A percentile compares a stretch with the other conserved stretches of the same genome.
phyloP scores from a whole-genome alignment of 805 yeast species.

The Vanderwaltozyma yarrowii region DNA sequence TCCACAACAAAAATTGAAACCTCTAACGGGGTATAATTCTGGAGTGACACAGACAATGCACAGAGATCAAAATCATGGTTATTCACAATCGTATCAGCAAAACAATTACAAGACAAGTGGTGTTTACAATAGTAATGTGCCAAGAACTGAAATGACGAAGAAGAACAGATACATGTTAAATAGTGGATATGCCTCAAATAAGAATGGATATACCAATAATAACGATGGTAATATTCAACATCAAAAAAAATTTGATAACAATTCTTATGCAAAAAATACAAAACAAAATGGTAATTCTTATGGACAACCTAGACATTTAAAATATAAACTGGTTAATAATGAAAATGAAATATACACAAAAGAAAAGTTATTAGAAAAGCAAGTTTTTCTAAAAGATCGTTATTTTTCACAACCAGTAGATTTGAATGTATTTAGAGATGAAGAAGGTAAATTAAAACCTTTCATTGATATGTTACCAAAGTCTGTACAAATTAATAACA shows the following conservation, averaged over 20 bases:
- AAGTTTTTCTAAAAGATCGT: neutral
- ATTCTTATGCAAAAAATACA: too few species aligned
- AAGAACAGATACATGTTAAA: neutral
- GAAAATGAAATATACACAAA: conserved; percentile 8
- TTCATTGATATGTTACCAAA: conserved; percentile 9
- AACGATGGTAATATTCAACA: neutral
- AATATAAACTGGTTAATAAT: neutral
- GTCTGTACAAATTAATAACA: neutral
- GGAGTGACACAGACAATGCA: neutral
- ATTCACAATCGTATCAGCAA: neutral
- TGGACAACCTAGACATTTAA: neutral
- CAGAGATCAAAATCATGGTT: neutral
- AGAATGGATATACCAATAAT: neutral
- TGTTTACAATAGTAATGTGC: too few species aligned
- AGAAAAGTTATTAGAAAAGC: neutral
- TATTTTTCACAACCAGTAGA: conserved; percentile 4
- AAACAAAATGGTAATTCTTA: neutral
- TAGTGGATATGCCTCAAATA: neutral
- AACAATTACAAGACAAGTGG: too few species aligned
- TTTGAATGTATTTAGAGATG: conserved; percentile 4
- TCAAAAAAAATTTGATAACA: neutral
- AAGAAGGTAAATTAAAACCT: conserved; percentile 7
- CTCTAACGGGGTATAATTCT: too few species aligned
- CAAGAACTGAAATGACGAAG: neutral
- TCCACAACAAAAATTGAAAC: too few species aligned